Evolutionary conservation across 495 filamentous ascomycete species (phyloP).

Genomic region (Pyrenula aspistea): DNA sequence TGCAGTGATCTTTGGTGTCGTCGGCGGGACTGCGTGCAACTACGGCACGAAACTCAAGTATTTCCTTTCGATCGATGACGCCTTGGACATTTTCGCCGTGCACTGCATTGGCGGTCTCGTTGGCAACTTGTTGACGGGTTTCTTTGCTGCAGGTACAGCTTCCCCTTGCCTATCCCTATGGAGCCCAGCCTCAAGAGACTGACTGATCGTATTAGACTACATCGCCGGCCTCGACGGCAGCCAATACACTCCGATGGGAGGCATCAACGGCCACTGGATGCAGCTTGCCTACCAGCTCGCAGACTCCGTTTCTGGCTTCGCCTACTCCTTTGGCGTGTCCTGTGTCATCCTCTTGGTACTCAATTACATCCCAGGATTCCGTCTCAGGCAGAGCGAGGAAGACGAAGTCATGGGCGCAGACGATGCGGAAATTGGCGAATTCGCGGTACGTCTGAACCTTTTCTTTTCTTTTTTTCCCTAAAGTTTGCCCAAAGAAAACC

Average conservation of each 20-base stretch:
- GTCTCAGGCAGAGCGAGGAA: constrained; percentile 69
- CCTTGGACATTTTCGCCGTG: constrained; percentile 88
- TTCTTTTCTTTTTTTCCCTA: neutral
- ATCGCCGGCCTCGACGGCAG: constrained; percentile 79
- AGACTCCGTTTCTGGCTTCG: constrained; percentile 70
- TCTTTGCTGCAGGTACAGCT: constrained; percentile 66
- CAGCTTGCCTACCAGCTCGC: constrained; percentile 84
- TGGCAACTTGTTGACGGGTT: constrained; percentile 77
- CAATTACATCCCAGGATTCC: constrained; percentile 75
- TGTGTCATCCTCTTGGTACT: constrained; percentile 79
- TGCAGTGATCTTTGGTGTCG: constrained; percentile 78
- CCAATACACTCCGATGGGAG: constrained; percentile 65
- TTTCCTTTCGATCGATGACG: constrained; percentile 73
- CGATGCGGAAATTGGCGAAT: constrained; percentile 93
- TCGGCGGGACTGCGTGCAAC: constrained; percentile 78
- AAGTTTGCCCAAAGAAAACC: neutral
- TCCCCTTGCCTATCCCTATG: neutral
- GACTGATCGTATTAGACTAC: constrained; percentile 58
- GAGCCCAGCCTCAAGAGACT: too few species aligned
- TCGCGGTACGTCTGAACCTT: constrained; percentile 47
- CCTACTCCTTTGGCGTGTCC: constrained; percentile 79
- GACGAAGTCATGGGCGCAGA: constrained; percentile 88
- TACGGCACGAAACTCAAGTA: constrained; percentile 97
- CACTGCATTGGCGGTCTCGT: constrained; percentile 81
- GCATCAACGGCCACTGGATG: constrained; percentile 83